Percentiles rank a stretch among this genome's conserved stretches.
phyloP scores from a whole-genome alignment of 208 protist genomes.

The Endotrypanum monterogeii region DNA sequence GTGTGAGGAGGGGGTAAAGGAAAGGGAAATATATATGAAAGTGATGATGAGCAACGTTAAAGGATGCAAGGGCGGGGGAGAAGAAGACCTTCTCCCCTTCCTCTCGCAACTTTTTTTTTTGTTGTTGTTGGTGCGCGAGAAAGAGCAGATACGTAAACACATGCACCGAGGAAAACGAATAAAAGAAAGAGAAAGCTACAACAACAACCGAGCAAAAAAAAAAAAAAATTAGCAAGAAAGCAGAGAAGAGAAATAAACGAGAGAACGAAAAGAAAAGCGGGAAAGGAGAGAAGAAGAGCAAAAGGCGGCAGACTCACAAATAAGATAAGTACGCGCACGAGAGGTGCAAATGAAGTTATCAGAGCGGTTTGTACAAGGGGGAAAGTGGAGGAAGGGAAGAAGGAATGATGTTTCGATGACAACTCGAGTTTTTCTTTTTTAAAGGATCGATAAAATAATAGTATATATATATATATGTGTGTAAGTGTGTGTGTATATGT shows the following conservation, averaged over 20 bases:
- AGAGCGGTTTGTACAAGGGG: neutral
- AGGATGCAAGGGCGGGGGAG: too few species aligned
- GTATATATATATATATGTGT: neutral
- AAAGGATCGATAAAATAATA: neutral
- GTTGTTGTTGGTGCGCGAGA: too few species aligned
- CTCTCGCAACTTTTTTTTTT: too few species aligned
- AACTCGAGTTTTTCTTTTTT: too few species aligned
- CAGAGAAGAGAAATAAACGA: neutral
- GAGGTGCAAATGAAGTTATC: conserved; percentile 3
- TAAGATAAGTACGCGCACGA: neutral
- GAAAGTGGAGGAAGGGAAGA: conserved; percentile 1
- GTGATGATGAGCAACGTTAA: too few species aligned
- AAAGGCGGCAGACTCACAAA: conserved; percentile 7
- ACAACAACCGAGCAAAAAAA: neutral
- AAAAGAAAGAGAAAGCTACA: neutral
- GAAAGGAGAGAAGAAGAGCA: neutral
- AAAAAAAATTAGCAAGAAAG: neutral
- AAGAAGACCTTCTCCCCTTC: too few species aligned
- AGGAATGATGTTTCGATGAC: neutral
- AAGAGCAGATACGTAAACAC: too few species aligned
- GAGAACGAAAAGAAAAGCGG: neutral
- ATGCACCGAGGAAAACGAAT: neutral
- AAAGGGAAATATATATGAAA: neutral
- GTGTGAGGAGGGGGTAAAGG: too few species aligned
- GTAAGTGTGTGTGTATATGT: too few species aligned